Conservation (phyloP, 257 asterid species). For the Lycium ferocissimum region DNA sequence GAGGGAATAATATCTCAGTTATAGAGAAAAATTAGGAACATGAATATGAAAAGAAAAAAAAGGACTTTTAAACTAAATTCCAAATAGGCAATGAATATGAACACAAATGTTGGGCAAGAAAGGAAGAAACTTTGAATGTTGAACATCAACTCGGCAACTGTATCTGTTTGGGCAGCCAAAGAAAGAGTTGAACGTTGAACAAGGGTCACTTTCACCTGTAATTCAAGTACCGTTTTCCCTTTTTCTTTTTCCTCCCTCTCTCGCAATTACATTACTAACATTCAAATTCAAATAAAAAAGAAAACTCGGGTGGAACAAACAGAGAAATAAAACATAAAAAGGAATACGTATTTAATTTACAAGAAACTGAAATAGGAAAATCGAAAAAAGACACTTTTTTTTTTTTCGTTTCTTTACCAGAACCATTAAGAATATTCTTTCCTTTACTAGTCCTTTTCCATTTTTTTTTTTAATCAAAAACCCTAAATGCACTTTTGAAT, state of each 20-base stretch:
- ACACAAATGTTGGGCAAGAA: constrained; percentile 43
- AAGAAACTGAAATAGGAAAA: background rate
- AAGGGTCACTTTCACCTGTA: constrained; percentile 32
- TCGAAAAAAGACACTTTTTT: constrained; percentile 1
- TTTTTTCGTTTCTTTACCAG: constrained; percentile 39
- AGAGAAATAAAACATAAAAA: constrained; percentile 13
- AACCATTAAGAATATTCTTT: constrained; percentile 57
- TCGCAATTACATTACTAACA: background rate
- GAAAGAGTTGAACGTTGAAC: background rate
- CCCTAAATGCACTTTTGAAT: constrained; percentile 29
- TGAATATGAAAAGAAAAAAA: too few species aligned
- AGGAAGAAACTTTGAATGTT: constrained; percentile 14
- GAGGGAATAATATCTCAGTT: too few species aligned
- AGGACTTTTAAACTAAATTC: background rate
- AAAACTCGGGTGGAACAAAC: background rate
- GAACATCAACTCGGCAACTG: constrained; percentile 1
- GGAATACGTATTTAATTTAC: background rate
- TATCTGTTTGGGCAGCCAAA: background rate
- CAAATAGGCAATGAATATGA: constrained; percentile 43
- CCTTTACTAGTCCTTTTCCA: constrained; percentile 32
- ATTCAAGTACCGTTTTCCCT: background rate
- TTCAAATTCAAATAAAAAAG: background rate
- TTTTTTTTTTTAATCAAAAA: constrained; percentile 33
- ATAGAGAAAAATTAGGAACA: too few species aligned
- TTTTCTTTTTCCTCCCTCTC: background rate